Evolutionary conservation across 1,139 yeast species (phyloP).

Genomic region (Taphrina sp.): DNA sequence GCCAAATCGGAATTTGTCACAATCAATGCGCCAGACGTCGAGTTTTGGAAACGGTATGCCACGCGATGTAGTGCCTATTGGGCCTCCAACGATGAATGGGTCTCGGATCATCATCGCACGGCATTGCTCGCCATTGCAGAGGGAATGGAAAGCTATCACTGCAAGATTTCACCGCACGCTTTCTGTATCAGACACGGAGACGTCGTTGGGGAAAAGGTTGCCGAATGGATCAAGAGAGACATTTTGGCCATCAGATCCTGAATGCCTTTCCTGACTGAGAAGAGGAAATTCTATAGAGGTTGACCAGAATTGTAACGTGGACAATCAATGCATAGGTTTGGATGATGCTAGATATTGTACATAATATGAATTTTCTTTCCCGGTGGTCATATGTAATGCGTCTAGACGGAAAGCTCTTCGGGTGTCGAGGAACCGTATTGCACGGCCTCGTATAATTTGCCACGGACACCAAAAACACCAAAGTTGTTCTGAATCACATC

Average conservation of each 20-base stretch:
- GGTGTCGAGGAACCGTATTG: constrained; percentile 16
- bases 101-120: not conserved
- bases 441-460: constrained; percentile 28
- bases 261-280: no score
- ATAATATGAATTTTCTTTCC: no score
- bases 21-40: constrained; percentile 16
- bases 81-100: constrained; percentile 21
- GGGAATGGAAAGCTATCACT: constrained; percentile 22
- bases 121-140: constrained; percentile 4
- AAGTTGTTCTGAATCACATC: constrained; percentile 31
- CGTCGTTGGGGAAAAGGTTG: constrained; percentile 16
- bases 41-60: constrained; percentile 9
- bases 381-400: no score
- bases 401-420: constrained; percentile 10
- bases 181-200: constrained; percentile 30
- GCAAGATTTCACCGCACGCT: constrained; percentile 19
- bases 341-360: no score
- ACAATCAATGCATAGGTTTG: no score
- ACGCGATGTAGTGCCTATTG: constrained; percentile 26
- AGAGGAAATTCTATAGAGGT: no score
- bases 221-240: constrained; percentile 19
- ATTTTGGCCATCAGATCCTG: no score
- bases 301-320: no score
- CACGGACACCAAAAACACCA: constrained; percentile 32
- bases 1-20: constrained; percentile 24